Base-by-base conservation (phyloP, 192 early-diverging fungal species). In the Umbelopsis sp. region DNA sequence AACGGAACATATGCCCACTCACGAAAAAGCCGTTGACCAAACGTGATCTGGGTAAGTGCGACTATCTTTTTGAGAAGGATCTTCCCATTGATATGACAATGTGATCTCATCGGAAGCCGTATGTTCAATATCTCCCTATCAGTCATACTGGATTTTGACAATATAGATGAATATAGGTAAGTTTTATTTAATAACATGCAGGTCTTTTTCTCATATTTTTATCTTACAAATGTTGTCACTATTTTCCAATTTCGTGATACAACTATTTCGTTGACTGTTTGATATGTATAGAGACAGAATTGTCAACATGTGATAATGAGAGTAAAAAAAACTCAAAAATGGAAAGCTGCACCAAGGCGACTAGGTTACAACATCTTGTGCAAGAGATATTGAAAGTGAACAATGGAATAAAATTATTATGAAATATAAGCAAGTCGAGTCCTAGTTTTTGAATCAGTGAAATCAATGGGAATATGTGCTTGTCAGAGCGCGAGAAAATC, bases 21-120 rank as follows among this genome's bases (percentile, higher is more conserved):
- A 94, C 95, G 44, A 97, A 97, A 83, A 94, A 93, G 77, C 89
- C 93, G 30, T 76, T 95, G 70, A 89, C 93, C 49, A 94, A 95
- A 77, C 87, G 95, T 50, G 94, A 97, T 64, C 78, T 97, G 48
- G 92, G 88, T 35, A 75, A 66, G 35, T 35, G 7, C 7, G 64
- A 69, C 20, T 45, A 22, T n/a, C 20, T 22, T 30, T 30, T 45
- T 23, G 45, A 16, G 35, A 44, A 15, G 0, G 30, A 20, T 12
- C 1, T 64, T 11, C 3, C 6, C n/a, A 35, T 58, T 25, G 53
- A 51, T 44, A 25, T 37, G 25, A 25, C 41, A 4, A 45, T 44
- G n/a, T 5, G 8, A 45, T 51, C 41, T 50, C 22, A 44, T 48
- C 51, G 25, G 18, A 10, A 18, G 27, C 10, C 8, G 9, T 37